Conservation (phyloP, 2,329 filamentous ascomycete species). For the Aspergillus novoparasiticus region DNA sequence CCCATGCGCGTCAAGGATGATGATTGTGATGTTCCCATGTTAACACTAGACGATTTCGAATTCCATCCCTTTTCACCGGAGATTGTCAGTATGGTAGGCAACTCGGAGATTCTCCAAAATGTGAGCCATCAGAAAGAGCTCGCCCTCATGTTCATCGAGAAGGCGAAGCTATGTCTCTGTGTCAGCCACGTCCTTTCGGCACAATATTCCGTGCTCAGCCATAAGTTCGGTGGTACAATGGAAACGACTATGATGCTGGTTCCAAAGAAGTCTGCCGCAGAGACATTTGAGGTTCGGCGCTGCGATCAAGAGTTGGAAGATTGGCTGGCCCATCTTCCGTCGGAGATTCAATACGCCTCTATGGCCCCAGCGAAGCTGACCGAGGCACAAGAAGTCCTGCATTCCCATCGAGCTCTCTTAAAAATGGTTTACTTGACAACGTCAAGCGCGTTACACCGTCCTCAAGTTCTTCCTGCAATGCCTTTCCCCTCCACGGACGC, state of each 20-base stretch:
- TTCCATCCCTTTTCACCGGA: slow-evolving; percentile 68
- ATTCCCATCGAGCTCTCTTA: slow-evolving; percentile 78
- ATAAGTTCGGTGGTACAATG: slow-evolving; percentile 71
- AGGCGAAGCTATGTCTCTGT: slow-evolving; percentile 84
- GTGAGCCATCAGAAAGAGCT: slow-evolving; percentile 73
- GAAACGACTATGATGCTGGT: slow-evolving; percentile 86
- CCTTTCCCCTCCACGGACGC: slow-evolving; percentile 59
- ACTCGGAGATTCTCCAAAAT: slow-evolving; percentile 73
- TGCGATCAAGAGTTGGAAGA: slow-evolving; percentile 78
- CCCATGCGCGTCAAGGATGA: slow-evolving; percentile 91
- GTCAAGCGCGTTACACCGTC: slow-evolving; percentile 84
- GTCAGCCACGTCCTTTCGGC: slow-evolving; percentile 87
- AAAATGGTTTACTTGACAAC: slow-evolving; percentile 95
- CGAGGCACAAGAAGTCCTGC: slow-evolving; percentile 51
- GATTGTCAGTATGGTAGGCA: slow-evolving; percentile 67
- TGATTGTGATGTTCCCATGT: slow-evolving; percentile 91
- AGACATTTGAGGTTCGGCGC: slow-evolving; percentile 73
- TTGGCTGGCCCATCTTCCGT: slow-evolving; percentile 74
- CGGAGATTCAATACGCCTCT: slow-evolving; percentile 70
- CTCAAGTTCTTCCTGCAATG: slow-evolving; percentile 80
- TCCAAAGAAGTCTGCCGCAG: slow-evolving; percentile 83
- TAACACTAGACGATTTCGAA: slow-evolving; percentile 83
- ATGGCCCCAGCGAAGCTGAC: slow-evolving; percentile 61
- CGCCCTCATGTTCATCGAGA: slow-evolving; percentile 86
- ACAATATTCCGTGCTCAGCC: slow-evolving; percentile 88